Evolutionary conservation across 345 rosid species (phyloP), one percentile per base, ranked within the genome.

Genomic region (Brassica cretica): DNA sequence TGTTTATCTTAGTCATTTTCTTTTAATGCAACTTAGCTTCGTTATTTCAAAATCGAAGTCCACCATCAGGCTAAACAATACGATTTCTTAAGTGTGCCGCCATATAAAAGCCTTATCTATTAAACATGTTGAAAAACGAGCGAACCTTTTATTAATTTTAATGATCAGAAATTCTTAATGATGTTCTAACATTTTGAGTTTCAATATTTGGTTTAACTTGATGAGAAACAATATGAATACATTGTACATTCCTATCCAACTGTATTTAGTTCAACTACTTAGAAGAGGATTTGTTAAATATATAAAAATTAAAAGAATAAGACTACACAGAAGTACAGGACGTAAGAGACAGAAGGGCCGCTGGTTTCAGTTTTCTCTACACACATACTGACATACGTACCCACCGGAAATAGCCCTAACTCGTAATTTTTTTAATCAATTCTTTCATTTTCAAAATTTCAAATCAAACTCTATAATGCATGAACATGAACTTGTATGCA

Each of bases 401-500:
- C 75, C 80, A 77, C 80, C 6, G 75, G 27, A 75, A 75, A 25
- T 37, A 75, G 44, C 72, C 78, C 58, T 66, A 65, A 56, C 6
- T 21, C 29, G 30, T 75, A 25, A 25, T 73, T 15, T 27, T 25
- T 51, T 12, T 10, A 15, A 55, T 55, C 59, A 2, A 56, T 19
- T 65, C 69, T 37, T 15, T 70, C 58, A 5, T 71, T 64, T 70
- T 56, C 66, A 27, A 16, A 37, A 35, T 39, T 19, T 27, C 66
- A 8, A n/a, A 60, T 71, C 81, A 71, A 64, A 51, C 76, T 65
- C 71, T 19, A 55, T 56, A 39, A 71, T 75, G 72, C 51, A 62
- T 16, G 67, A 71, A 77, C 72, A 18, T 77, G 35, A 56, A 35
- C 61, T 46, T 19, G 12, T 44, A 9, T 60, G 12, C 66, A 5